A percentile compares a stretch with the other conserved stretches of the same genome.
phyloP scores from a whole-genome alignment of 2,329 filamentous ascomycete genomes.

The Tolypocladium nubicola region DNA sequence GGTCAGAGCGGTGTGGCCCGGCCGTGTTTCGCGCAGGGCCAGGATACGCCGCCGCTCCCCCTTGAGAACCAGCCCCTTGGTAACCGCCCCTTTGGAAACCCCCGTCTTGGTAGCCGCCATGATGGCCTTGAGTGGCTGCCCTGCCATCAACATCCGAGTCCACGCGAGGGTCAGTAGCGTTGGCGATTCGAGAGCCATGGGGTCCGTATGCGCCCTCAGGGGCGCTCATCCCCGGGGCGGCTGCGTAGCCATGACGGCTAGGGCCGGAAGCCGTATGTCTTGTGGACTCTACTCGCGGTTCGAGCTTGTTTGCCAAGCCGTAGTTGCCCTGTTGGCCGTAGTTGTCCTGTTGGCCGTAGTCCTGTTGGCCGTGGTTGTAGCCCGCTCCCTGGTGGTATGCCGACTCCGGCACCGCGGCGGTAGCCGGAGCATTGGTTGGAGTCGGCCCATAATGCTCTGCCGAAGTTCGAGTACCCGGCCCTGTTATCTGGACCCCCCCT shows the following conservation, averaged over 20 bases:
- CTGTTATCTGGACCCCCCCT: constrained; percentile 4
- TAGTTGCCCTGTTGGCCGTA: constrained; percentile 9
- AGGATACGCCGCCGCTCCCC: background rate
- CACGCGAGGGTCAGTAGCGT: background rate
- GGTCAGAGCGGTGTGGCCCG: constrained; percentile 6
- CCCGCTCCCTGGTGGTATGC: background rate
- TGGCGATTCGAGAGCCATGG: background rate
- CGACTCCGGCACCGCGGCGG: background rate
- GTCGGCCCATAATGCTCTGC: background rate
- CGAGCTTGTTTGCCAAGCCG: constrained; percentile 30
- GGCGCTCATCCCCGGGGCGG: background rate
- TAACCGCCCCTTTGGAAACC: background rate
- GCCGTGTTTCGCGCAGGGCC: constrained; percentile 7
- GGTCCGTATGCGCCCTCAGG: constrained; percentile 4
- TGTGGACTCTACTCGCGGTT: constrained; percentile 33
- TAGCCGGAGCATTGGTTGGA: background rate
- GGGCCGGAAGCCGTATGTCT: background rate
- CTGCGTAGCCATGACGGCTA: background rate
- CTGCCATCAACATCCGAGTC: background rate
- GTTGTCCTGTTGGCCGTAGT: background rate
- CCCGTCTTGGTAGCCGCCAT: background rate
- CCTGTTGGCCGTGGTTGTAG: background rate
- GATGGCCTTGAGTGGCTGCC: background rate
- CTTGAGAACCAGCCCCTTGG: background rate
- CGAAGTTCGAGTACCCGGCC: background rate